Evolutionary conservation across 768 basidiomycete genomes (phyloP), one percentile per base, ranked within the genome.

Genomic region (Phylloporus sp.): DNA sequence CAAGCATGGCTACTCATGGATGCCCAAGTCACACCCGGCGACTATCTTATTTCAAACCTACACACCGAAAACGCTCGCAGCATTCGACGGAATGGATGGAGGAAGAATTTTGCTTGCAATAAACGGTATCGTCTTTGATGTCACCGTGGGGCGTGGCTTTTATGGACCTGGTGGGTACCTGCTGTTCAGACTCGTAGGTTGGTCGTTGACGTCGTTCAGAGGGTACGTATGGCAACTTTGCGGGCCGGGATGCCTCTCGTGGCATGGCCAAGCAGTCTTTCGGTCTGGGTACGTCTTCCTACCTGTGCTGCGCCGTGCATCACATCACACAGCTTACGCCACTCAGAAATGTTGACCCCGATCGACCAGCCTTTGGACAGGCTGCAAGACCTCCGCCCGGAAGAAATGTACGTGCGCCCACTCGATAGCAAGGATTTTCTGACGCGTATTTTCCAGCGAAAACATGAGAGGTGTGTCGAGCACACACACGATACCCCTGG

Each of bases 191-290:
- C 20, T 14, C 15, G 9, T 6, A 2, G 6, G 20, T 17, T 9
- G 41, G 27, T 57, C 18, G 44, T 7, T 44, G 11, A 42, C 50
- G 15, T 14, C 21, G 37, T 33, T 23, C 55, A 96, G 95, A 84
- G 58, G 95, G 94, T 0, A 90, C 93, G 79, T 97, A 97, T 61
- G 93, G 91, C 24, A 95, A 94, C 68, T 98, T 99, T 72, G 94
- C 96, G 3, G 96, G 95, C 6, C 70, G 94, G 39, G 95, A 99
- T 69, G 95, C 95, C 2, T 94, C 90, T 14, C 74, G 94, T 29
- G 94, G 95, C 5, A 94, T 98, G 89, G 95, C 95, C 7, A 96
- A 94, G 69, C 94, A 97, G 69, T 95, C 92, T 3, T 97, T 96
- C 55, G 94, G 94, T 41, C 24, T 72, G n/a, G 90, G 93, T 90